Evolutionary conservation across 768 basidiomycete species (phyloP).

Genomic region (Tulasnella sp.): DNA sequence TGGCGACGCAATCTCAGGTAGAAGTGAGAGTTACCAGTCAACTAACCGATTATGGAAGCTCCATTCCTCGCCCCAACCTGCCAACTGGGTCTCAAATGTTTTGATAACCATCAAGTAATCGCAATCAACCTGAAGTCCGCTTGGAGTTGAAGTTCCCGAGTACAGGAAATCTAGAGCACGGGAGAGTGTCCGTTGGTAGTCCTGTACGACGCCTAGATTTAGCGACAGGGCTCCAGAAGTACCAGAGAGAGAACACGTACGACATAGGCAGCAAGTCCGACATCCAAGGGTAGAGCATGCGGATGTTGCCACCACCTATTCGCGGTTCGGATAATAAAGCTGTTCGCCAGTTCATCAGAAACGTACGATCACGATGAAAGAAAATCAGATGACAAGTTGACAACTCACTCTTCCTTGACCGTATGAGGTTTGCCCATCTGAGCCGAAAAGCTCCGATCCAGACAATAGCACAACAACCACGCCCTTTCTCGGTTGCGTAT

Average conservation of each 20-base stretch:
- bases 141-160: conserved; percentile 66
- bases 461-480: conserved; percentile 79
- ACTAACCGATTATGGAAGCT: conserved; percentile 20
- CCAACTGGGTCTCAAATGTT: conserved; percentile 72
- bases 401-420: conserved; percentile 82
- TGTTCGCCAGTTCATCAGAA: conserved; percentile 28
- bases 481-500: conserved; percentile 91
- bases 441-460: conserved; percentile 85
- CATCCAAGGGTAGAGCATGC: conserved; percentile 55
- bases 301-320: conserved; percentile 64
- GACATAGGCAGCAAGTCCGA: conserved; percentile 64
- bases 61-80: conserved; percentile 54
- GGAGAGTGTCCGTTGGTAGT: conserved; percentile 81
- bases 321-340: conserved; percentile 81
- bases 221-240: background rate
- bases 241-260: conserved; percentile 39
- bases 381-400: background rate
- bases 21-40: background rate
- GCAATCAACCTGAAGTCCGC: conserved; percentile 73
- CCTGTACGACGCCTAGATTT: conserved; percentile 36
- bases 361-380: background rate
- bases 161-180: conserved; percentile 87
- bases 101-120: conserved; percentile 82
- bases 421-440: conserved; percentile 96
- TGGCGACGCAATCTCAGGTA: background rate